phyloP scores from a whole-genome alignment of 805 yeast genomes.

The Ogataea wickerhamii region DNA sequence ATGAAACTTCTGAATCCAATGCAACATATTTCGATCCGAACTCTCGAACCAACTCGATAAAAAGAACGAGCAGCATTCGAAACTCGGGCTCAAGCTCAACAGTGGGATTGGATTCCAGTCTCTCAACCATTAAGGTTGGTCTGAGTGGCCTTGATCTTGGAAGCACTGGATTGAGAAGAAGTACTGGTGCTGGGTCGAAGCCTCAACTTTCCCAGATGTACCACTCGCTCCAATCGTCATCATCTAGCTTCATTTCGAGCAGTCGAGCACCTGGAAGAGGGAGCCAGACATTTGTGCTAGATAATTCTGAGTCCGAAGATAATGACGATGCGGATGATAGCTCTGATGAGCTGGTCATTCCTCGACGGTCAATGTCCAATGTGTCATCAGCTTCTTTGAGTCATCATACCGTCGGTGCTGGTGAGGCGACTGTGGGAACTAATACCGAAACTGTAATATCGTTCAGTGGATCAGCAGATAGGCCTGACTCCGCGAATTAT shows the following conservation, averaged over 20 bases:
- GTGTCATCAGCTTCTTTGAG: constrained; percentile 8
- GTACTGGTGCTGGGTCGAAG: constrained; percentile 29
- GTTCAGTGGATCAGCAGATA: neutral
- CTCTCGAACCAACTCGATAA: constrained; percentile 1
- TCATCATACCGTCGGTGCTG: constrained; percentile 4
- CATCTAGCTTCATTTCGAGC: neutral
- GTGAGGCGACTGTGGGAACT: constrained; percentile 12
- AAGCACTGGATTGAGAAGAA: constrained; percentile 26
- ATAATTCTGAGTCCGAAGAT: constrained; percentile 32
- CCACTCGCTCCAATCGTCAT: constrained; percentile 28
- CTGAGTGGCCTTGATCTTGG: constrained; percentile 30
- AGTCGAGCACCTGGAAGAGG: constrained; percentile 8
- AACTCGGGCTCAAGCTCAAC: constrained; percentile 10
- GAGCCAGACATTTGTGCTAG: constrained; percentile 33
- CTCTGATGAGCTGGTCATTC: constrained; percentile 18
- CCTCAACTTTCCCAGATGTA: constrained; percentile 28
- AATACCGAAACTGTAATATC: constrained; percentile 10
- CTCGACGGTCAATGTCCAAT: constrained; percentile 11
- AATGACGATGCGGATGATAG: constrained; percentile 29
- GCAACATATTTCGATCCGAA: neutral
- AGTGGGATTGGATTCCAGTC: constrained; percentile 11
- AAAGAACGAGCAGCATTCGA: constrained; percentile 20
- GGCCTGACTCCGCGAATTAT: constrained; percentile 2
- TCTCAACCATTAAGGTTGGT: constrained; percentile 32
- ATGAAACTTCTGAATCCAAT: neutral